These are phyloP conservation scores for Helenozyma rhizophorensis DNA, from an alignment of 805 yeast species.

Conservation along the genomic window DNA sequence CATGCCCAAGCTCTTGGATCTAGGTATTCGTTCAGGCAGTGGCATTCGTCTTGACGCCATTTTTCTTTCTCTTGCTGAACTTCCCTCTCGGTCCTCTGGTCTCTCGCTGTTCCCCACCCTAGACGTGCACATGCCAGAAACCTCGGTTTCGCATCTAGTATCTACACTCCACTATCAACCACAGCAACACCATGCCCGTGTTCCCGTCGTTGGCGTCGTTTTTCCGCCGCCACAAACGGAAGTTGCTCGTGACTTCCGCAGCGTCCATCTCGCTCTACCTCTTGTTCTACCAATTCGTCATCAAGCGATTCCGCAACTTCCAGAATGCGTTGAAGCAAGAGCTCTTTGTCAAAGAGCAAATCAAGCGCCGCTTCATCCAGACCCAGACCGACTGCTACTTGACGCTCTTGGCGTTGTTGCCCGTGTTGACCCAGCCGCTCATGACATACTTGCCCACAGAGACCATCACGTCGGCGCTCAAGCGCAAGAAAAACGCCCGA, in stretches of 20 bases:
- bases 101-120: too few relatives aligned
- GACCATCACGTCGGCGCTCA: slow-evolving; percentile 62
- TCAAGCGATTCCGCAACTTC: slow-evolving; percentile 35
- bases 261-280: slow-evolving; percentile 33
- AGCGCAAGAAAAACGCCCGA: slow-evolving; percentile 46
- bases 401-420: slow-evolving; percentile 78
- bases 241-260: slow-evolving; percentile 30
- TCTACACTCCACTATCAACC: not conserved
- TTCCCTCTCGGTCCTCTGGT: too few relatives aligned
- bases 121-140: slow-evolving; percentile 3
- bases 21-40: too few relatives aligned
- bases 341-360: slow-evolving; percentile 42
- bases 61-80: too few relatives aligned
- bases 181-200: slow-evolving; percentile 28
- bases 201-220: slow-evolving; percentile 38
- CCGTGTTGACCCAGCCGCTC: slow-evolving; percentile 67
- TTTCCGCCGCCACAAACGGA: slow-evolving; percentile 37
- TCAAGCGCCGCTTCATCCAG: slow-evolving; percentile 80
- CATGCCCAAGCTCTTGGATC: too few relatives aligned
- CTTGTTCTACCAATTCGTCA: slow-evolving; percentile 34
- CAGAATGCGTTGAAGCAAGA: slow-evolving; percentile 39
- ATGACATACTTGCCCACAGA: slow-evolving; percentile 65
- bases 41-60: too few relatives aligned
- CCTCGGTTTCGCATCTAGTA: slow-evolving; percentile 4
- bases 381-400: slow-evolving; percentile 87